A percentile compares a stretch with the other conserved stretches of the same genome.
phyloP scores from a whole-genome alignment of 139 green algal genomes.

The Chlorella sp. region DNA sequence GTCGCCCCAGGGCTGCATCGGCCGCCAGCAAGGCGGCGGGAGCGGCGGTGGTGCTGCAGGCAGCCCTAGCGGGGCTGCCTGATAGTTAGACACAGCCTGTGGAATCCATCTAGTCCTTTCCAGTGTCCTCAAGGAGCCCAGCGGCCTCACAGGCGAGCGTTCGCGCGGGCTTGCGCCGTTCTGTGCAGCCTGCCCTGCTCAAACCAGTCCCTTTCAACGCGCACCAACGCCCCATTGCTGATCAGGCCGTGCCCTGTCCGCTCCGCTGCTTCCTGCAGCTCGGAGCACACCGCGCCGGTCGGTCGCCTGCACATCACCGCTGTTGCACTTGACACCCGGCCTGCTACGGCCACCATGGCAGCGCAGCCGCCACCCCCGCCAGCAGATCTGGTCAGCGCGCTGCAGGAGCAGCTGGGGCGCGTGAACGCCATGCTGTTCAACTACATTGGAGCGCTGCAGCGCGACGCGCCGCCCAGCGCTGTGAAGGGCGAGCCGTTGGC shows the following conservation, averaged over 20 bases:
- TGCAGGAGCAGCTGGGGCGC: slow-evolving; percentile 31
- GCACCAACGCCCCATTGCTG: neutral
- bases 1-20: too few species aligned
- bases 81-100: too few species aligned
- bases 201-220: too few species aligned
- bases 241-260: neutral
- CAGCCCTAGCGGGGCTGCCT: too few species aligned
- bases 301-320: neutral
- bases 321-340: neutral
- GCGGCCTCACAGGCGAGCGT: too few species aligned
- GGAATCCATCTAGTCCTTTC: too few species aligned
- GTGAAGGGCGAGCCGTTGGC: slow-evolving; percentile 18
- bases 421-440: slow-evolving; percentile 43
- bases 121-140: too few species aligned
- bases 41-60: too few species aligned
- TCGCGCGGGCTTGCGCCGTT: too few species aligned
- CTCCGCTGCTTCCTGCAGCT: neutral
- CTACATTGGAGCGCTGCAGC: slow-evolving; percentile 43
- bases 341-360: neutral
- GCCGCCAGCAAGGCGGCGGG: too few species aligned
- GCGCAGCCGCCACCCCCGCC: neutral
- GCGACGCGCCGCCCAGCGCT: slow-evolving; percentile 28
- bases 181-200: too few species aligned
- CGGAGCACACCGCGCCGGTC: neutral
- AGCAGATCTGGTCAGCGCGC: slow-evolving; percentile 9